Evolutionary conservation across 352 stramenopile genomes (phyloP), one percentile per base, ranked within the genome.

Genomic region (Phytophthora sansomeana): DNA sequence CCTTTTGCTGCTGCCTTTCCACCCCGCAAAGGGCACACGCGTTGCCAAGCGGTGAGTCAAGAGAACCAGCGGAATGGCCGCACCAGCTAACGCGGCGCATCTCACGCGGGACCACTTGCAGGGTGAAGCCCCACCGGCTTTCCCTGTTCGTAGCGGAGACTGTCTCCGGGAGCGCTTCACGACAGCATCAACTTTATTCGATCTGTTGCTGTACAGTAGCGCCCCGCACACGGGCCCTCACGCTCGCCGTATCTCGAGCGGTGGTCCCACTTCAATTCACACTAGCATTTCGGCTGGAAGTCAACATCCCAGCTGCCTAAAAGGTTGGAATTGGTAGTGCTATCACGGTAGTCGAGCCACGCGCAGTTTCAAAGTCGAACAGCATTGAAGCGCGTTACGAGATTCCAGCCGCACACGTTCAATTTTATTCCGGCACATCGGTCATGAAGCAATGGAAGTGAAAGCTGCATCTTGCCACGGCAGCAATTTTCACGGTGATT

Each of bases 271-370:
- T 50, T 56, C 53, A 61, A 65, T 69, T 64, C 59, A 42, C 41
- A 3, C 13, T 47, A 54, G 52, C 65, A 69, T 24, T 54, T 62
- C 60, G 53, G 59, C 60, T 74, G 66, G 46, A 69, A 66, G 66
- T 69, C 42, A 65, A 58, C 43, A 56, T 69, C 24, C 66, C 66
- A 74, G 59, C 60, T 70, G 59, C 58, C 57, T 11, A 6, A 41
- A 30, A 58, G 61, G 62, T 59, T 70, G 55, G 62, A 65, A 70
- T 60, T 65, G 62, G 62, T 58, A 48, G 54, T 70, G n/a, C n/a
- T 51, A 21, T 66, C 29, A 48, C 0, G 14, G 46, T 59, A 69
- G 54, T 72, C 58, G 50, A 72, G 57, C 32, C n/a, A 16, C 17
- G 21, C 21, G 46, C 19, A 54, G 42, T 24, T 48, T 56, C 38